Evolutionary conservation across 768 basidiomycete species (phyloP).

Genomic region (Hortiboletus flavorubellus): DNA sequence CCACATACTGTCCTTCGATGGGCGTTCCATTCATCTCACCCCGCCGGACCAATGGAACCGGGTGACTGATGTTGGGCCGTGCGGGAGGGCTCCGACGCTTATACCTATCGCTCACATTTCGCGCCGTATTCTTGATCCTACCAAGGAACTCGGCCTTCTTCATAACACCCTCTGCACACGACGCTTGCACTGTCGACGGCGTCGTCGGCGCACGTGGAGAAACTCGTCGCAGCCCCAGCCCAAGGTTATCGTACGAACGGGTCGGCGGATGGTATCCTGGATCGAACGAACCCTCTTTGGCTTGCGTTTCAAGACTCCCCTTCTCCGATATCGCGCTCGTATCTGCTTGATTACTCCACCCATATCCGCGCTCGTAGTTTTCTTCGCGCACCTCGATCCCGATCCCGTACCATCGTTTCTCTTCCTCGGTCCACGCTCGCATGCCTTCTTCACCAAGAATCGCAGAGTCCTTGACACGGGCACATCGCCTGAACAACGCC

Average conservation of each 20-base stretch:
- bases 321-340: slow-evolving; percentile 29
- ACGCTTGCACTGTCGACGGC: slow-evolving; percentile 28
- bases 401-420: slow-evolving; percentile 68
- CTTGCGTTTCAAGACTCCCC: slow-evolving; percentile 29
- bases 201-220: slow-evolving; percentile 45
- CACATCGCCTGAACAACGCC: slow-evolving; percentile 53
- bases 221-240: slow-evolving; percentile 50
- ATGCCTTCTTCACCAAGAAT: slow-evolving; percentile 57
- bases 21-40: slow-evolving; percentile 21
- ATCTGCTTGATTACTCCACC: slow-evolving; percentile 30
- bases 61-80: slow-evolving; percentile 58
- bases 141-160: slow-evolving; percentile 68
- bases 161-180: slow-evolving; percentile 52
- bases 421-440: slow-evolving; percentile 58
- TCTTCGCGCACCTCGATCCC: slow-evolving; percentile 26
- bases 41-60: slow-evolving; percentile 39
- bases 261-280: slow-evolving; percentile 17
- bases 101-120: slow-evolving; percentile 66
- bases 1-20: slow-evolving; percentile 34
- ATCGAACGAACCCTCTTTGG: slow-evolving; percentile 16
- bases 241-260: slow-evolving; percentile 25
- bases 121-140: slow-evolving; percentile 59
- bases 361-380: slow-evolving; percentile 25
- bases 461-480: slow-evolving; percentile 58
- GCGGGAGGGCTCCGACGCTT: slow-evolving; percentile 35